Conservation (phyloP, 2,329 filamentous ascomycete genomes). For the Paecilomyces sp. region DNA sequence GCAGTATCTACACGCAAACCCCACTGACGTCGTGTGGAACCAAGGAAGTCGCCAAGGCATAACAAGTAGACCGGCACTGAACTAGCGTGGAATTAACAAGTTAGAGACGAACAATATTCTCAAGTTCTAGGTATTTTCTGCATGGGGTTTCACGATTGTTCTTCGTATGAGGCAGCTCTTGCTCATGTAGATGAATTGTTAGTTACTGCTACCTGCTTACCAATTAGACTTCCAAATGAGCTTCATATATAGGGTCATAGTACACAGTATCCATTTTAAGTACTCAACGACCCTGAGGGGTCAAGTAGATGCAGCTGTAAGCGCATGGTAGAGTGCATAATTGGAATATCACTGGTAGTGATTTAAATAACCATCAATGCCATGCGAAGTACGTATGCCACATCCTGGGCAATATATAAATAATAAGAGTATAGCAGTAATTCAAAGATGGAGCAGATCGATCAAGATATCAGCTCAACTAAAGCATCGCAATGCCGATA, state of each 20-base stretch:
- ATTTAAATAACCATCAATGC: neutral
- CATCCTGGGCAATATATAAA: neutral
- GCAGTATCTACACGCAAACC: constrained; percentile 11
- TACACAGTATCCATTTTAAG: neutral
- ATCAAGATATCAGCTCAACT: neutral
- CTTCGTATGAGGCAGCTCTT: too few relatives aligned
- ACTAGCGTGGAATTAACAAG: too few relatives aligned
- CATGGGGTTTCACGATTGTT: too few relatives aligned
- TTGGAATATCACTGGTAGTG: neutral
- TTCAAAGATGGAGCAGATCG: neutral
- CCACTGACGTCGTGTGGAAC: constrained; percentile 20
- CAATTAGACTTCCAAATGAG: neutral
- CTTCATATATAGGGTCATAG: neutral
- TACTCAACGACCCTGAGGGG: neutral
- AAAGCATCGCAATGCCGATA: neutral
- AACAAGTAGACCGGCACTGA: too few relatives aligned
- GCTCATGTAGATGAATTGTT: too few relatives aligned
- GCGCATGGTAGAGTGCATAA: neutral
- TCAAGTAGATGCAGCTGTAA: neutral
- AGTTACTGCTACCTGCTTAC: too few relatives aligned
- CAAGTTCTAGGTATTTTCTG: too few relatives aligned
- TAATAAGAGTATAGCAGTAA: neutral
- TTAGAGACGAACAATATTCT: too few relatives aligned
- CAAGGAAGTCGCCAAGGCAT: neutral
- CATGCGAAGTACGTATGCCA: neutral